Conservation (phyloP, 78 protist genomes). For the Dictyostelium intermedium region DNA sequence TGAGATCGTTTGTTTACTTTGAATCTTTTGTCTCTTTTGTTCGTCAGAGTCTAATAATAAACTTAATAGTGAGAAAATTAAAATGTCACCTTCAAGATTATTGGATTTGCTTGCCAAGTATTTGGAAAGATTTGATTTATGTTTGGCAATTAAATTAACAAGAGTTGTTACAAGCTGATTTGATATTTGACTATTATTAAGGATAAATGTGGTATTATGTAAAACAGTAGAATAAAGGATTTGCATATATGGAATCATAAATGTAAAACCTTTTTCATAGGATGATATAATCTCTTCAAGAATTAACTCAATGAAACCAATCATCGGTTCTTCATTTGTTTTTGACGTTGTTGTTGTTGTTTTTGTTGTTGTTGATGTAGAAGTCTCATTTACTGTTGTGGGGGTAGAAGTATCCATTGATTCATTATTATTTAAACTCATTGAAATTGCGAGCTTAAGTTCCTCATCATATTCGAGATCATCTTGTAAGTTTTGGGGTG, state of each 20-base stretch:
- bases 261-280: constrained; percentile 34
- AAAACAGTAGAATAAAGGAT: not conserved
- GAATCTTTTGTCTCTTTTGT: constrained; percentile 2
- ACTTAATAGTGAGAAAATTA: not conserved
- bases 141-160: not conserved
- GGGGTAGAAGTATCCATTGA: not conserved
- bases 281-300: not conserved
- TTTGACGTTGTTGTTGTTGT: not conserved
- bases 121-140: not conserved
- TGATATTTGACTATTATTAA: not conserved
- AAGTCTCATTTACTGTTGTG: not conserved
- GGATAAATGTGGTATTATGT: not conserved
- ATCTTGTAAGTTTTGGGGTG: not conserved
- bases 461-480: constrained; percentile 24
- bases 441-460: constrained; percentile 38
- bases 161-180: not conserved
- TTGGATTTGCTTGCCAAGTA: constrained; percentile 1
- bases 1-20: not conserved
- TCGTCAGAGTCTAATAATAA: constrained; percentile 36
- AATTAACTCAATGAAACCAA: not conserved
- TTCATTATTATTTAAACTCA: constrained; percentile 22
- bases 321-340: constrained; percentile 1
- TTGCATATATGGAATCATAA: constrained; percentile 30
- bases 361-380: not conserved
- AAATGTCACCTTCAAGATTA: constrained; percentile 15